These are phyloP conservation scores for Sporothrix pallida DNA, from an alignment of 2,329 filamentous ascomycete species.

Conservation along the genomic window DNA sequence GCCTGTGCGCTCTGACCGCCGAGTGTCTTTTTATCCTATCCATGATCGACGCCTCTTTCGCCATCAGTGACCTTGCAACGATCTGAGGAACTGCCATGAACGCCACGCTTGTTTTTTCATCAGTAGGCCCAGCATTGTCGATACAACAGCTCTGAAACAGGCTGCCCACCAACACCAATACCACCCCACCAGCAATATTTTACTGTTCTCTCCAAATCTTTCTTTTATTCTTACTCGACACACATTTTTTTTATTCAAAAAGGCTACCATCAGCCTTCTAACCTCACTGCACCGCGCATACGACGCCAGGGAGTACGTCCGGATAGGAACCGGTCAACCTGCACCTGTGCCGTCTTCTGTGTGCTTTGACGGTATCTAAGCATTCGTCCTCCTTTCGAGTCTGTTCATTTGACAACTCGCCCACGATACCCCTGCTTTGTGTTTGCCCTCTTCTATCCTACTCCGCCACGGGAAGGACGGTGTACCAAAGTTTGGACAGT, in stretches of 20 bases:
- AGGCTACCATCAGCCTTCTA: neutral
- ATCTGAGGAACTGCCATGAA: slow-evolving; percentile 23
- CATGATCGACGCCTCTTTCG: slow-evolving; percentile 21
- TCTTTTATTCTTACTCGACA: slow-evolving; percentile 3
- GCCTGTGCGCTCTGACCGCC: slow-evolving; percentile 21
- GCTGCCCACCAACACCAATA: slow-evolving; percentile 34
- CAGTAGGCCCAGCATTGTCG: slow-evolving; percentile 44
- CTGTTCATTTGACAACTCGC: neutral
- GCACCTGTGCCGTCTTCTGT: neutral
- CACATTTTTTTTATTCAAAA: neutral
- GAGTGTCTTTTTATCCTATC: slow-evolving; percentile 22
- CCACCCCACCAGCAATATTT: neutral
- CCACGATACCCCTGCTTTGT: slow-evolving; percentile 14
- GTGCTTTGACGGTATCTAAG: slow-evolving; percentile 14
- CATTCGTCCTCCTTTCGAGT: neutral
- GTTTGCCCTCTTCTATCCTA: neutral
- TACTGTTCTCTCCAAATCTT: neutral
- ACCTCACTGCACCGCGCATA: neutral
- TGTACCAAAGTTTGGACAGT: neutral
- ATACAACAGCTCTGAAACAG: slow-evolving; percentile 47
- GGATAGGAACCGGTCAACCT: slow-evolving; percentile 8
- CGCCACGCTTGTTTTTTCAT: neutral
- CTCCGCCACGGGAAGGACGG: slow-evolving; percentile 6
- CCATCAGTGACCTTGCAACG: neutral
- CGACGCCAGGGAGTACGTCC: slow-evolving; percentile 2